phyloP scores from a whole-genome alignment of 148 eudicot genomes.

The Persicaria maculosa region DNA sequence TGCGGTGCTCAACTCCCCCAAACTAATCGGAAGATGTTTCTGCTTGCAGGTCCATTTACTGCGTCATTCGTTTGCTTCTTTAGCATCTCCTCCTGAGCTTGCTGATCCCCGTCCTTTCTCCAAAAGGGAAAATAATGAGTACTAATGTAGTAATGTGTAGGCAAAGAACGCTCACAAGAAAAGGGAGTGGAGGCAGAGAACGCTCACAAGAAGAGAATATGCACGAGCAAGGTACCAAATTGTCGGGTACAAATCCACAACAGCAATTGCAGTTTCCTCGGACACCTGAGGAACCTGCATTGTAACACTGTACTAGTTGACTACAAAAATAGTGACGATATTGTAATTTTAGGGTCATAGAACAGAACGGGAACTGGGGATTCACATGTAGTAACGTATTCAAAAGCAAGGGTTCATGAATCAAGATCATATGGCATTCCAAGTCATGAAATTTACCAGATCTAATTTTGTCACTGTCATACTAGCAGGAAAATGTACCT shows the following conservation, averaged over 20 bases:
- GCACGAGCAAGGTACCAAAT: conserved; percentile 67
- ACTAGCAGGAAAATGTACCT: not conserved
- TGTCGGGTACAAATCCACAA: conserved; percentile 78
- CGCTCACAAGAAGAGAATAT: conserved; percentile 79
- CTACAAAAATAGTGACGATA: not conserved
- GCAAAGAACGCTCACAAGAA: not conserved
- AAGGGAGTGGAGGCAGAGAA: conserved; percentile 5
- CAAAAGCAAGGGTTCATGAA: not conserved
- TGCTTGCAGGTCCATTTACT: conserved; percentile 56
- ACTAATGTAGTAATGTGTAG: not conserved
- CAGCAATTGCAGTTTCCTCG: conserved; percentile 79
- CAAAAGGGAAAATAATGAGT: not conserved
- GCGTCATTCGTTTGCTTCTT: conserved; percentile 51
- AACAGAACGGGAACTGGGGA: not conserved
- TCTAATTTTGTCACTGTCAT: not conserved
- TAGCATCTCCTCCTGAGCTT: conserved; percentile 83
- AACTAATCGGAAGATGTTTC: conserved; percentile 57
- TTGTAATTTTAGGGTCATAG: not conserved
- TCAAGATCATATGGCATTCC: not conserved
- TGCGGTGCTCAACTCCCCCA: conserved; percentile 47
- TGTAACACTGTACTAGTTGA: not conserved
- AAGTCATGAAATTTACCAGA: not conserved
- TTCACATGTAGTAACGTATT: not conserved
- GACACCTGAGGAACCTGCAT: conserved; percentile 93
- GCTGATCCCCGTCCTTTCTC: conserved; percentile 59